Percentiles rank a stretch among this genome's conserved stretches.
Conservation (phyloP, 768 basidiomycete genomes). For the Auricularia heimuer region DNA sequence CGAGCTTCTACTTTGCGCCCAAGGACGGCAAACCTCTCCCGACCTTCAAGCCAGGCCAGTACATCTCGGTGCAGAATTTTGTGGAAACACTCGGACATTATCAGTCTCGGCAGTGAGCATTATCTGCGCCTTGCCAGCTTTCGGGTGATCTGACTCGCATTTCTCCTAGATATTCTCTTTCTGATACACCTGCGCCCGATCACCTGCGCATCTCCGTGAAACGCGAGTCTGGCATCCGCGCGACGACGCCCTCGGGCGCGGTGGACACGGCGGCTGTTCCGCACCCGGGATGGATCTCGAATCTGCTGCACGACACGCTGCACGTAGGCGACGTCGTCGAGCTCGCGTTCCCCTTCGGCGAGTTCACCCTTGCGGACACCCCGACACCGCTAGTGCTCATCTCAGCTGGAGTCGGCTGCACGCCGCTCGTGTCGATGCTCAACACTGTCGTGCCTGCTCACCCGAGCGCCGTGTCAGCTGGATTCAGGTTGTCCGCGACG, state of each 20-base stretch:
- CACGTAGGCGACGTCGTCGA: neutral
- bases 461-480: neutral
- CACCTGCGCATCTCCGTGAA: neutral
- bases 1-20: neutral
- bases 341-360: neutral
- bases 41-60: conserved; percentile 1
- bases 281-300: neutral
- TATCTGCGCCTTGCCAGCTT: no score
- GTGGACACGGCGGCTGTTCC: no score
- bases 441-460: neutral
- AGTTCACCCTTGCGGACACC: neutral
- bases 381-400: neutral
- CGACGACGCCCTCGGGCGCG: no score
- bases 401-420: neutral
- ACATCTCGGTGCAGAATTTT: neutral
- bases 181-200: neutral
- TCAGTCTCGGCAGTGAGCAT: neutral
- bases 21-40: neutral
- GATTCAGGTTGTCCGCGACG: neutral
- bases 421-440: neutral
- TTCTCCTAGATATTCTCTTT: neutral
- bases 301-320: neutral
- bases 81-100: neutral
- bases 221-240: neutral
- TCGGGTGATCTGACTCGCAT: neutral